phyloP scores from a whole-genome alignment of 495 filamentous ascomycete genomes.

The Tuber calosporum region DNA sequence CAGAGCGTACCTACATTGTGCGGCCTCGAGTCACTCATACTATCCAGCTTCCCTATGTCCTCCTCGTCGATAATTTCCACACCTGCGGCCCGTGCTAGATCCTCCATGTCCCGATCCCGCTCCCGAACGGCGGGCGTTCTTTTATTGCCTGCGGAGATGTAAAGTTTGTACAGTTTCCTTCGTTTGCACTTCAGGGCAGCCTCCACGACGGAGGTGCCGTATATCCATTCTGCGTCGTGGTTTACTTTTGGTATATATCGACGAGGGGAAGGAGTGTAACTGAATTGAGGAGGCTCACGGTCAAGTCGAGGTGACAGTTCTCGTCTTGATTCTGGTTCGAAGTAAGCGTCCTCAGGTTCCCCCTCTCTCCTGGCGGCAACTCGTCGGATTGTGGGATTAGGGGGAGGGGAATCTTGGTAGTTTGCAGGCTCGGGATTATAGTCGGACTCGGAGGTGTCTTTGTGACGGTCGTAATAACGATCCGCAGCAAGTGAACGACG shows the following conservation, averaged over 20 bases:
- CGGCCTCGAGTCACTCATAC: conserved; percentile 67
- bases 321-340: not conserved
- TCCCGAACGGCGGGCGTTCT: conserved; percentile 42
- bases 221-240: conserved; percentile 76
- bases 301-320: conserved; percentile 18
- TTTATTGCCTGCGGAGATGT: conserved; percentile 59
- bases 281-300: not conserved
- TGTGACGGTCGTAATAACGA: conserved; percentile 1
- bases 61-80: conserved; percentile 51
- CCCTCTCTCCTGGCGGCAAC: not conserved
- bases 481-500: conserved; percentile 42
- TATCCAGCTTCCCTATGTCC: conserved; percentile 61
- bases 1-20: conserved; percentile 57
- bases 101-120: conserved; percentile 48
- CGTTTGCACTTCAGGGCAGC: conserved; percentile 64
- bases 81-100: conserved; percentile 53
- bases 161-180: conserved; percentile 75
- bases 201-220: conserved; percentile 72
- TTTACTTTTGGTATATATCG: conserved; percentile 24
- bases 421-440: not conserved
- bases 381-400: not conserved
- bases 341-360: not conserved
- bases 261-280: conserved; percentile 21
- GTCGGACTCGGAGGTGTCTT: not conserved
- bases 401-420: not conserved